Evolutionary conservation across 1,139 yeast genomes (phyloP), one percentile per base, ranked within the genome.

Genomic region (Komagataea norvegica): DNA sequence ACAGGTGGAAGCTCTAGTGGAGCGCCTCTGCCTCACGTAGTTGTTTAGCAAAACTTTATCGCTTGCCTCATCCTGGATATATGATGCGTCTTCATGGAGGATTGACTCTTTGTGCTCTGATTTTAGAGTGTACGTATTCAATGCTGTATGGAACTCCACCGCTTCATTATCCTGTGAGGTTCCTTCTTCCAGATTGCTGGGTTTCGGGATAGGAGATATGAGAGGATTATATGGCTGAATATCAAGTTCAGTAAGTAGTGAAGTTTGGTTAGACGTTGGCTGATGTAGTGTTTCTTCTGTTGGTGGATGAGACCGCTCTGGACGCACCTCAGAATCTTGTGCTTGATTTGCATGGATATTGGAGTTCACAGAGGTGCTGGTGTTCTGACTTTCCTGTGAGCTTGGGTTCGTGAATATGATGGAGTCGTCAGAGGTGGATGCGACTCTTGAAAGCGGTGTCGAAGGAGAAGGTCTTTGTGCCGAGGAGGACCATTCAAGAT

Each of bases 331-430:
- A n/a, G n/a, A n/a, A n/a, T n/a, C n/a, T n/a, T n/a, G n/a, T n/a
- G n/a, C n/a, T n/a, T n/a, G n/a, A 11, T 11, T n/a, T 24, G 15
- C 20, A 3, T 15, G 17, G 20, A 14, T n/a, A 14, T 30, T 16
- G 6, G 9, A 26, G 8, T 30, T 18, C 4, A 26, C 16, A 13
- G 36, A 35, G 4, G 48, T 41, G 14, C 49, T 43, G 14, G 55
- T 47, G 24, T 49, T 43, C 25, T 47, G 47, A n/a, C 52, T 48
- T 16, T 49, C 51, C 8, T 43, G 30, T 3, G 55, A 49, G 33
- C 50, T 46, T 19, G 49, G 52, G 17, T 48, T 47, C 6, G 57
- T 53, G 44, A 53, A 53, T 9, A 50, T 37, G n/a, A 49, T 40
- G 5, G 56, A 52, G 17, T 51, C 51, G 18, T 53, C 57, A 3